Base-by-base conservation (phyloP, 768 basidiomycete genomes). In the Boletus rex-veris region DNA sequence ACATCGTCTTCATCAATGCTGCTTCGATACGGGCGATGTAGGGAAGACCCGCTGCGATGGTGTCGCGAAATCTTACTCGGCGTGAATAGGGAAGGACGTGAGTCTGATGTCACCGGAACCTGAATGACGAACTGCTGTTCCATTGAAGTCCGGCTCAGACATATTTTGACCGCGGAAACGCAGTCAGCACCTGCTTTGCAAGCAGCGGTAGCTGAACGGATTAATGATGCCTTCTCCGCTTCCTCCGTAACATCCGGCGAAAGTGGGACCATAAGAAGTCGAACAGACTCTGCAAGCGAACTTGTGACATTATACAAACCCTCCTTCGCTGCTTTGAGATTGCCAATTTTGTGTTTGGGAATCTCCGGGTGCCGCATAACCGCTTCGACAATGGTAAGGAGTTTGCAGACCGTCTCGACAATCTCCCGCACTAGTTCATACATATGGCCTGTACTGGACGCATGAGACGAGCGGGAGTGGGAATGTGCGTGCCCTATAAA, bases 401-500 rank as follows among this genome's bases (percentile, higher is more conserved):
- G 78, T 65, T 90, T 90, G 74, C 92, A 89, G 19, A 97, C 93
- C 74, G 88, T 86, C 69, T 96, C 93, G 48, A 98, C 90, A 44
- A 94, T 89, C 72, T 96, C 92, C 48, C 88, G 83, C n/a, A 95
- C 92, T 49, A 98, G 82, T 60, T 98, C 94, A 65, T 97, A 94
- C 71, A 98, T 79, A 60, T 93, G 89, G 1, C 92, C 95, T 15
- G 93, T 95, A 55, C 88, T 92, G 6, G 92, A 91, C 0, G 96
- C 92, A 71, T 98, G 95, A 28, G 91, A 91, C 38, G 82, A 78
- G 42, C 91, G 85, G 19, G 90, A 86, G 75, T 98, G 91, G 15
- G 91, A 90, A 64, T 98, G 96, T 2, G 93, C 90, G 66, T 98
- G 94, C 1, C 95, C 96, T 62, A 99, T 97, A 69, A 99, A 94